Base-by-base conservation (phyloP, 345 rosid species). In the Salix caprea region DNA sequence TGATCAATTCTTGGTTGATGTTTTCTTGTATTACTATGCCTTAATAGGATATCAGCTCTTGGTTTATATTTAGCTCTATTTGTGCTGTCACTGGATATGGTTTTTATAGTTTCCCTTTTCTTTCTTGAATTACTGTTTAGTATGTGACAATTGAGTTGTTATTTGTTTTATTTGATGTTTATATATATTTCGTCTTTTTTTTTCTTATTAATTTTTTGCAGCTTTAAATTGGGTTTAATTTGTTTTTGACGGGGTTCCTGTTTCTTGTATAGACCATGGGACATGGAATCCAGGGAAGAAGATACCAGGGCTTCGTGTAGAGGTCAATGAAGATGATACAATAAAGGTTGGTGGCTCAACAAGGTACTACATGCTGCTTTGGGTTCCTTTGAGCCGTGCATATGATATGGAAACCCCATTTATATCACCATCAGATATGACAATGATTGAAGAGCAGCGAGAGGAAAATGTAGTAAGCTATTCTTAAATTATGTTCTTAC, bases 281-380 rank as follows among this genome's bases (percentile, higher is more conserved):
- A 93, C 98, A 3, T 92, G 98, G 97, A 82, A 92, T 77, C 87
- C 94, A 12, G 97, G 81, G 81, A 85, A 65, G 81, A 96, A 81
- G 90, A 86, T 96, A 70, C 82, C 98, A 30, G 84, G 91, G 77
- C 66, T 75, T 74, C 80, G 77, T 6, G 88, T 91, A 24, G 95
- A 91, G 87, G 86, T 96, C 76, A 87, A 74, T 11, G 98, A 92
- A 78, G 92, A 92, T 65, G 98, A 93, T 77, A 85, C 86, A 0
- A 73, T 92, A 67, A 88, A 85, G 82, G 67, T 96, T 14, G 98
- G 99, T 73, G 94, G 89, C 66, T 96, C 97, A 9, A 96, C 94
- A 37, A 91, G 99, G 81, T 83, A 87, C 34, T 93, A 96, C 67
- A 88, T 84, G 84, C 84, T 96, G 62, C 92, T 89, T 19, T 96